Conservation (phyloP, 768 basidiomycete species). For the Tubosaeta brunneosetosa region DNA sequence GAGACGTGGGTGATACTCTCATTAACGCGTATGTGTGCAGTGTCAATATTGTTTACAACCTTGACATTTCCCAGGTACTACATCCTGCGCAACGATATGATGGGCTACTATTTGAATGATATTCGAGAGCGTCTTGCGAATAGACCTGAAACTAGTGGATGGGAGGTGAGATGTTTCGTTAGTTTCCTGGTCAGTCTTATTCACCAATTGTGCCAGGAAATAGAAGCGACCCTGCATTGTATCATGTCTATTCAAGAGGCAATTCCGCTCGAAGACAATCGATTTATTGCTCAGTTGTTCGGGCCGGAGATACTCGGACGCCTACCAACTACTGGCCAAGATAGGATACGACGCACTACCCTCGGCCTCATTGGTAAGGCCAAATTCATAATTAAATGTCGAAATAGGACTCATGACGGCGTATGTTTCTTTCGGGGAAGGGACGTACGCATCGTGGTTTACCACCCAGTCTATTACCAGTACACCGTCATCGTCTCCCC, state of each 20-base stretch:
- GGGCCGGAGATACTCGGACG: constrained; percentile 64
- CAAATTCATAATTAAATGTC: not conserved
- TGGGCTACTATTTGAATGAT: constrained; percentile 63
- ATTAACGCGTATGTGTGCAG: constrained; percentile 69
- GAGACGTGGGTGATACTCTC: constrained; percentile 83
- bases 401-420: not conserved
- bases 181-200: not conserved
- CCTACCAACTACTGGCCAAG: constrained; percentile 59
- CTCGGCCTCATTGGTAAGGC: constrained; percentile 68
- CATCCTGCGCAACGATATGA: constrained; percentile 79
- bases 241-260: constrained; percentile 87
- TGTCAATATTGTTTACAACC: not conserved
- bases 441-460: constrained; percentile 79
- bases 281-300: constrained; percentile 61
- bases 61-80: constrained; percentile 59
- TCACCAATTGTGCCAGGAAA: constrained; percentile 47
- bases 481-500: constrained; percentile 29
- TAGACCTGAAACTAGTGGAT: constrained; percentile 45
- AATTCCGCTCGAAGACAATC: constrained; percentile 53
- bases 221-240: constrained; percentile 85
- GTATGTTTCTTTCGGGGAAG: constrained; percentile 29
- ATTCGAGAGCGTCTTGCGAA: constrained; percentile 50
- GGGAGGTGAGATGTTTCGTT: constrained; percentile 58
- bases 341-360: constrained; percentile 68
- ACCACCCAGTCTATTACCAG: constrained; percentile 41